Evolutionary conservation across 2,329 filamentous ascomycete genomes (phyloP).

Genomic region (Calycina marina): DNA sequence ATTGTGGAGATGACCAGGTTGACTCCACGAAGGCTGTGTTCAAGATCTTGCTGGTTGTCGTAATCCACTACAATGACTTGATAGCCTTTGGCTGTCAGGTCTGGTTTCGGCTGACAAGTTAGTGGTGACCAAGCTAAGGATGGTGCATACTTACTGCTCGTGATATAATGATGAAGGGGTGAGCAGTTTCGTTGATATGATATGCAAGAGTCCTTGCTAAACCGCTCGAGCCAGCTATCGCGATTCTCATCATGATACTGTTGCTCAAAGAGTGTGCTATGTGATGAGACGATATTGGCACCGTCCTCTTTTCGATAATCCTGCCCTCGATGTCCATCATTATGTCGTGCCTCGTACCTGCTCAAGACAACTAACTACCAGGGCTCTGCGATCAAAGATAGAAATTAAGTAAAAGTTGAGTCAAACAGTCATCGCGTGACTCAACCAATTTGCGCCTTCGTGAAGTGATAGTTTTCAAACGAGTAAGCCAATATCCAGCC

Average conservation of each 20-base stretch:
- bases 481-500: slow-evolving; percentile 6
- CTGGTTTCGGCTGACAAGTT: slow-evolving; percentile 22
- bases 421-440: slow-evolving; percentile 11
- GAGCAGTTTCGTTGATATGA: slow-evolving; percentile 46
- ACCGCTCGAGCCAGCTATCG: slow-evolving; percentile 45
- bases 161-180: slow-evolving; percentile 58
- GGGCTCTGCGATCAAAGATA: slow-evolving; percentile 2
- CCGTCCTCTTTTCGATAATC: neutral
- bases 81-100: slow-evolving; percentile 29
- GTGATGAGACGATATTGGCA: neutral
- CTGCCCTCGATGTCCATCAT: neutral
- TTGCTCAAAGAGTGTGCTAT: neutral
- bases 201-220: slow-evolving; percentile 42
- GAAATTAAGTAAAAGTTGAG: slow-evolving; percentile 2
- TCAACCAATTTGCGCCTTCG: slow-evolving; percentile 7
- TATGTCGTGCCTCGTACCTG: no score
- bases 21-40: slow-evolving; percentile 53
- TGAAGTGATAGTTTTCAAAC: slow-evolving; percentile 10
- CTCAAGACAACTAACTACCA: slow-evolving; percentile 1
- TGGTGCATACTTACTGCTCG: slow-evolving; percentile 34
- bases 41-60: slow-evolving; percentile 38
- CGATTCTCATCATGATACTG: slow-evolving; percentile 36
- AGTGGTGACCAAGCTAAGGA: slow-evolving; percentile 2
- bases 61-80: slow-evolving; percentile 61
- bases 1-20: slow-evolving; percentile 67